Evolutionary conservation across 805 yeast genomes (phyloP).

Genomic region (Candida incommunis): DNA sequence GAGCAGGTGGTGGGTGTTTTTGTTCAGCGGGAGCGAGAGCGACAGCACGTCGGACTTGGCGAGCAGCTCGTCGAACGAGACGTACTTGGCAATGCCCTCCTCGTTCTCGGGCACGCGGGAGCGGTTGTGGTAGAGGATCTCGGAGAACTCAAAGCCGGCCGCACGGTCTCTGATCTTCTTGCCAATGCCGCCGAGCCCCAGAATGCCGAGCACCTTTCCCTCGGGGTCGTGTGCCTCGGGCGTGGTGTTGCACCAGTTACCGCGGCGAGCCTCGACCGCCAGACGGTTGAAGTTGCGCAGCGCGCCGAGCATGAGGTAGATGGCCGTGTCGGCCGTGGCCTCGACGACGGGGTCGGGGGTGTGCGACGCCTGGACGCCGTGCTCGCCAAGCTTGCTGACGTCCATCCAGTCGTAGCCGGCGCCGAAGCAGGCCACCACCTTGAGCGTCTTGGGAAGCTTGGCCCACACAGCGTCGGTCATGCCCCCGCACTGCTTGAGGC

Average conservation of each 20-base stretch:
- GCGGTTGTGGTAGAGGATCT: conserved; percentile 63
- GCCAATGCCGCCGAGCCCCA: conserved; percentile 88
- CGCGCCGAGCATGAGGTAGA: conserved; percentile 47
- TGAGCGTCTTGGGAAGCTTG: conserved; percentile 23
- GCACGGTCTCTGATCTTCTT: conserved; percentile 61
- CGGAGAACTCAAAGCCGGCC: conserved; percentile 61
- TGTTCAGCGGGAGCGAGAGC: conserved; percentile 63
- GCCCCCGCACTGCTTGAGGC: conserved; percentile 28
- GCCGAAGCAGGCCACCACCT: conserved; percentile 31
- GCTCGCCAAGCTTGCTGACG: conserved; percentile 24
- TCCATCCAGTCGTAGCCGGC: conserved; percentile 42
- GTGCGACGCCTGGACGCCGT: conserved; percentile 36
- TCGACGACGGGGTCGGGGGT: conserved; percentile 53
- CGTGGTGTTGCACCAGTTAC: conserved; percentile 54
- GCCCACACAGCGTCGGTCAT: conserved; percentile 1
- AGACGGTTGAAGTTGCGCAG: conserved; percentile 55
- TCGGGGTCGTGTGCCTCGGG: conserved; percentile 62
- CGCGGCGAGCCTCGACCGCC: conserved; percentile 35
- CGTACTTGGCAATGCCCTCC: conserved; percentile 60
- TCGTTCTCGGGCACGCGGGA: conserved; percentile 40
- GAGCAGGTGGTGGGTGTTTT: conserved; percentile 53
- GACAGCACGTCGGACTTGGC: conserved; percentile 52
- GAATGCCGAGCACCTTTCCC: conserved; percentile 62
- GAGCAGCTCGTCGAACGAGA: conserved; percentile 52
- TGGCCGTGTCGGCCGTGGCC: conserved; percentile 62